Percentiles rank a stretch among this genome's conserved stretches.
These are phyloP conservation scores for Cladophialophora bantiana DNA, from an alignment of 2,329 filamentous ascomycete genomes.

Conservation along the genomic window DNA sequence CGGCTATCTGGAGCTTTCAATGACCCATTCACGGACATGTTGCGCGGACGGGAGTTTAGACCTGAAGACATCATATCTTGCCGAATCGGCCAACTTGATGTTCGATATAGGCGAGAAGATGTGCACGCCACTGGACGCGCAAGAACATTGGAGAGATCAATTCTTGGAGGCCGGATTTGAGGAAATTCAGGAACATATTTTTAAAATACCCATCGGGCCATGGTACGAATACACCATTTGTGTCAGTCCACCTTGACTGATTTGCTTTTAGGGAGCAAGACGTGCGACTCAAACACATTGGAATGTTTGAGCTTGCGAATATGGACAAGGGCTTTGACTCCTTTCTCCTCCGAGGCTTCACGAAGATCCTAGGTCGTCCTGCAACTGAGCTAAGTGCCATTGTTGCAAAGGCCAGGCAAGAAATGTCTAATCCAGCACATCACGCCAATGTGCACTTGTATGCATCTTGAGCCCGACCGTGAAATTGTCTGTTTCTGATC, in stretches of 20 bases:
- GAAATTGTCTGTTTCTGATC: too few relatives aligned
- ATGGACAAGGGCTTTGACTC: slow-evolving; percentile 24
- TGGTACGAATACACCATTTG: slow-evolving; percentile 26
- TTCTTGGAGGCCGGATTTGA: slow-evolving; percentile 39
- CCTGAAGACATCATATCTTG: slow-evolving; percentile 44
- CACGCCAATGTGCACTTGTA: too few relatives aligned
- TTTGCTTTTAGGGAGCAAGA: slow-evolving; percentile 34
- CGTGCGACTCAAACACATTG: slow-evolving; percentile 38
- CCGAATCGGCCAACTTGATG: slow-evolving; percentile 41
- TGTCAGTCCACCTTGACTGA: too few relatives aligned
- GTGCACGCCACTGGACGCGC: slow-evolving; percentile 25
- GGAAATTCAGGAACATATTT: slow-evolving; percentile 38
- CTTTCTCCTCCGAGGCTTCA: slow-evolving; percentile 29
- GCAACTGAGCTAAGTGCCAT: too few relatives aligned
- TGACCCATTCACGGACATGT: slow-evolving; percentile 34
- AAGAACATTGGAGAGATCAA: slow-evolving; percentile 20
- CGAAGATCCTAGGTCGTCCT: slow-evolving; percentile 16
- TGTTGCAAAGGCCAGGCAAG: too few relatives aligned
- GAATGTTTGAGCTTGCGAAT: slow-evolving; percentile 31
- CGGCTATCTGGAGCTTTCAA: slow-evolving; percentile 43
- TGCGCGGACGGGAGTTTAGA: slow-evolving; percentile 45
- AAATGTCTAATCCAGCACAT: too few relatives aligned
- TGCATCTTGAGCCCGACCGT: too few relatives aligned
- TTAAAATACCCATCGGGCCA: slow-evolving; percentile 41
- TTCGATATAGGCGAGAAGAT: slow-evolving; percentile 43